A percentile compares a stretch with the other conserved stretches of the same genome.
phyloP scores from a whole-genome alignment of 208 protist genomes.

The Acanthamoeba quina region DNA sequence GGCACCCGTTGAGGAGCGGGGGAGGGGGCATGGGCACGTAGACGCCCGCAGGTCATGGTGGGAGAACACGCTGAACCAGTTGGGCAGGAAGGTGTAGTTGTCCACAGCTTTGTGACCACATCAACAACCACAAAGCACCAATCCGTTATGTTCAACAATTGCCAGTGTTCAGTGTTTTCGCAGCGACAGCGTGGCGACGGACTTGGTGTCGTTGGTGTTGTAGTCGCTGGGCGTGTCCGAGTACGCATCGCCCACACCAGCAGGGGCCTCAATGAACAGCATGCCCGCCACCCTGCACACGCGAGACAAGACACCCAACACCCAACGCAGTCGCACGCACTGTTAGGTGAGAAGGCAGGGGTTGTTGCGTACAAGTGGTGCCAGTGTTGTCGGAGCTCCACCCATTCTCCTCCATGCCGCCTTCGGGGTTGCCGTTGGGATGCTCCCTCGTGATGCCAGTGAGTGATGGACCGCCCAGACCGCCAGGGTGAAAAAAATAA shows the following conservation, averaged over 20 bases:
- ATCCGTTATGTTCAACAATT: neutral
- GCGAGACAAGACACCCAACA: neutral
- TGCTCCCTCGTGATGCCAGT: conserved; percentile 79
- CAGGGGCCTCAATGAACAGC: conserved; percentile 80
- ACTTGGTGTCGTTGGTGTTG: conserved; percentile 67
- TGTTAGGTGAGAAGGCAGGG: no score
- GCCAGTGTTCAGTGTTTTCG: neutral
- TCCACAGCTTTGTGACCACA: conserved; percentile 66
- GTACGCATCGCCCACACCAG: conserved; percentile 82
- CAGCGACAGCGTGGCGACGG: neutral
- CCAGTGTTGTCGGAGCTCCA: conserved; percentile 48
- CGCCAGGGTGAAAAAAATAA: conserved; percentile 44
- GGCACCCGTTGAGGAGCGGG: conserved; percentile 52
- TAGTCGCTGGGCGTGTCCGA: conserved; percentile 67
- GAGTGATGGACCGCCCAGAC: conserved; percentile 81
- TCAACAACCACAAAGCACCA: no score
- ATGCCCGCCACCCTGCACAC: conserved; percentile 77
- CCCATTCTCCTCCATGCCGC: conserved; percentile 74
- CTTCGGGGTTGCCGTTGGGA: conserved; percentile 59
- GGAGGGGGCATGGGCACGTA: conserved; percentile 40
- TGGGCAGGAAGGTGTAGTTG: conserved; percentile 72
- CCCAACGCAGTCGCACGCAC: no score
- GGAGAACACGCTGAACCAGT: conserved; percentile 75
- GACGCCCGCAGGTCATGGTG: conserved; percentile 76
- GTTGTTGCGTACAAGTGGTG: no score